Evolutionary conservation across 139 green algal species (phyloP).

Genomic region (Micractinium sp.): DNA sequence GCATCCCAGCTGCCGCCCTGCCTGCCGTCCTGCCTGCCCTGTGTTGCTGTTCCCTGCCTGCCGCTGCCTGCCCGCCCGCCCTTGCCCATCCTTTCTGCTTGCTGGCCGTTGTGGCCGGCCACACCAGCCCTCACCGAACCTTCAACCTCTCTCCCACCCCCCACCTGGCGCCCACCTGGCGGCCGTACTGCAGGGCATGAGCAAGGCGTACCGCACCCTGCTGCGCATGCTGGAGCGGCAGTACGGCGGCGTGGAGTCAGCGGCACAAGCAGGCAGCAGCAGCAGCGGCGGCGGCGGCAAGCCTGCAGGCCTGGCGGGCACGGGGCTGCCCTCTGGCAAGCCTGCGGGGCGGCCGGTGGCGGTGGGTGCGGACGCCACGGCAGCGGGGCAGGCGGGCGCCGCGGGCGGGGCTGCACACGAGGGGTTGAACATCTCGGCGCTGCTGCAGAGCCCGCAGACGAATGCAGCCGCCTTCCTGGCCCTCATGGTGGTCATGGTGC

Average conservation of each 20-base stretch:
- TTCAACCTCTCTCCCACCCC: background rate
- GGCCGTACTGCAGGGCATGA: slow-evolving; percentile 34
- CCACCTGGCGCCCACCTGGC: background rate
- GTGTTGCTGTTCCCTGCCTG: background rate
- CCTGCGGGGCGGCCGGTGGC: background rate
- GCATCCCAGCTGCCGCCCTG: background rate
- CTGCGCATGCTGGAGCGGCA: slow-evolving; percentile 18
- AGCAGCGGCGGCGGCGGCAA: slow-evolving; percentile 3
- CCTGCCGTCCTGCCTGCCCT: background rate
- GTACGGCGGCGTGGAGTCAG: slow-evolving; percentile 20
- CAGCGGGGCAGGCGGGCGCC: background rate
- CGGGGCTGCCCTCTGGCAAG: background rate
- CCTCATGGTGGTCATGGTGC: slow-evolving; percentile 28
- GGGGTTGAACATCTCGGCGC: background rate
- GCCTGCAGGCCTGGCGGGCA: background rate
- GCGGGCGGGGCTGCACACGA: background rate
- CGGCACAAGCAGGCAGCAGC: background rate
- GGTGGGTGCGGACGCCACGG: background rate
- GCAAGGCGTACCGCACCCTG: slow-evolving; percentile 34
- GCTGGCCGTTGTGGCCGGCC: no score
- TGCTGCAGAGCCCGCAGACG: slow-evolving; percentile 25
- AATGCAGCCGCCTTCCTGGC: slow-evolving; percentile 39
- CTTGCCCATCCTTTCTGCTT: background rate
- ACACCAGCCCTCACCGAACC: no score
- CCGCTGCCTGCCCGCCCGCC: background rate